Conservation (phyloP, 1,284 basidiomycete genomes). For the Puccinia horiana region DNA sequence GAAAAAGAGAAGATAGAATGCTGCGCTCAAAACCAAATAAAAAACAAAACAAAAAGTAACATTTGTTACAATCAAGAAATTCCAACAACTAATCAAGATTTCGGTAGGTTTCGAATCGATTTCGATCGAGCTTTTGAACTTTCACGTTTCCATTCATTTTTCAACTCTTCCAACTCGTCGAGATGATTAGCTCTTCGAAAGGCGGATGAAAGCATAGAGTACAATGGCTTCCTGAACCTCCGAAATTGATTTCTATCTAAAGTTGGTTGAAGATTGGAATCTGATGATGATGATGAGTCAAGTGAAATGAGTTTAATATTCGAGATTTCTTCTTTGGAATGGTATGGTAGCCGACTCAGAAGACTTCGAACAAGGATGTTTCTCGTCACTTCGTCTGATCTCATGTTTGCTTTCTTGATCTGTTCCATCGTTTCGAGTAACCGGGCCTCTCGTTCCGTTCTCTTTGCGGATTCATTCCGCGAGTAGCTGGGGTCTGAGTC, state of each 20-base stretch:
- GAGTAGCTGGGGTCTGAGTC: background rate
- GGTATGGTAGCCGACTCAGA: conserved; percentile 24
- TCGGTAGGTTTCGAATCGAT: background rate
- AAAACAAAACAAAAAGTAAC: background rate
- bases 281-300: background rate
- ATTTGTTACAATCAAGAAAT: too few relatives aligned
- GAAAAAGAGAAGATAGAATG: background rate
- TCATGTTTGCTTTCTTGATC: conserved; percentile 31
- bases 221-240: conserved; percentile 42
- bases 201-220: conserved; percentile 45
- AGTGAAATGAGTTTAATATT: conserved; percentile 16
- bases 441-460: background rate
- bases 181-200: conserved; percentile 24
- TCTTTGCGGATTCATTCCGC: background rate
- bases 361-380: conserved; percentile 35
- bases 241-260: conserved; percentile 37
- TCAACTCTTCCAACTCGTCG: conserved; percentile 23
- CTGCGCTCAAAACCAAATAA: background rate
- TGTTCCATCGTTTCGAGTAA: conserved; percentile 24
- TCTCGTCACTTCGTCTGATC: conserved; percentile 42
- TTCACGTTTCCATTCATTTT: conserved; percentile 37
- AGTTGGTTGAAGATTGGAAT: background rate
- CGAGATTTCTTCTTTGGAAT: conserved; percentile 32
- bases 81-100: background rate
- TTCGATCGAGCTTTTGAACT: conserved; percentile 28